Evolutionary conservation across 208 protist genomes (phyloP).

Genomic region (Trypanosomatidae sp.): DNA sequence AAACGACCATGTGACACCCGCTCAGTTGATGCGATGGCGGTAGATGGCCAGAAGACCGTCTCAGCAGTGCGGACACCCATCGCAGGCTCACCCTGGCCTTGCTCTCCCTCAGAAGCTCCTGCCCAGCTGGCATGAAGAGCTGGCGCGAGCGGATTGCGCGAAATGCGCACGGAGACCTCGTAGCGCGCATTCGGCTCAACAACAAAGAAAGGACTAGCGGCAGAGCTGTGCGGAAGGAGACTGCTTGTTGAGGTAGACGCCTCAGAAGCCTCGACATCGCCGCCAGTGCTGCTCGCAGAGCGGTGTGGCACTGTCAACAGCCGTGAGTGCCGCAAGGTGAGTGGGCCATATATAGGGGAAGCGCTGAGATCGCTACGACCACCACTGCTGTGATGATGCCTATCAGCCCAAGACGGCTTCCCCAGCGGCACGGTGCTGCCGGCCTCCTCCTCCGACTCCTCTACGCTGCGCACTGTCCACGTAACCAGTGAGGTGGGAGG

Average conservation of each 20-base stretch:
- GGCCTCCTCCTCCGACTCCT: not conserved
- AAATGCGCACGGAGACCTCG: slow-evolving; percentile 33
- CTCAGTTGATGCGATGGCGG: not conserved
- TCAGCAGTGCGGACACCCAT: not conserved
- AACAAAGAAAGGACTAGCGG: slow-evolving; percentile 51
- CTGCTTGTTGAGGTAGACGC: not conserved
- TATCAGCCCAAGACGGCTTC: not conserved
- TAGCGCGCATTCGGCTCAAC: slow-evolving; percentile 59
- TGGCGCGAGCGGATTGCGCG: slow-evolving; percentile 14
- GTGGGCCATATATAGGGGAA: not conserved
- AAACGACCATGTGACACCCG: slow-evolving; percentile 35
- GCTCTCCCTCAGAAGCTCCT: not conserved
- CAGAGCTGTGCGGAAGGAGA: slow-evolving; percentile 8
- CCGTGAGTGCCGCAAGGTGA: slow-evolving; percentile 37
- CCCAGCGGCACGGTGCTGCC: not conserved
- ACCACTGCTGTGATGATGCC: not conserved
- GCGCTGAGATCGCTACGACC: not conserved
- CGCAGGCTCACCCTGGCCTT: not conserved
- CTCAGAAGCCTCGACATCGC: not conserved
- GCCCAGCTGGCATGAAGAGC: not conserved
- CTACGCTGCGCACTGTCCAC: slow-evolving; percentile 43
- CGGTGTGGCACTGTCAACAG: slow-evolving; percentile 15
- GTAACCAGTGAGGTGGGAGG: slow-evolving; percentile 55
- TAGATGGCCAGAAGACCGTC: not conserved
- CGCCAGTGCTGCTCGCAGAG: not conserved